Base-by-base conservation (phyloP, 176 grass and related monocot species). In the Saccharum spontaneum region DNA sequence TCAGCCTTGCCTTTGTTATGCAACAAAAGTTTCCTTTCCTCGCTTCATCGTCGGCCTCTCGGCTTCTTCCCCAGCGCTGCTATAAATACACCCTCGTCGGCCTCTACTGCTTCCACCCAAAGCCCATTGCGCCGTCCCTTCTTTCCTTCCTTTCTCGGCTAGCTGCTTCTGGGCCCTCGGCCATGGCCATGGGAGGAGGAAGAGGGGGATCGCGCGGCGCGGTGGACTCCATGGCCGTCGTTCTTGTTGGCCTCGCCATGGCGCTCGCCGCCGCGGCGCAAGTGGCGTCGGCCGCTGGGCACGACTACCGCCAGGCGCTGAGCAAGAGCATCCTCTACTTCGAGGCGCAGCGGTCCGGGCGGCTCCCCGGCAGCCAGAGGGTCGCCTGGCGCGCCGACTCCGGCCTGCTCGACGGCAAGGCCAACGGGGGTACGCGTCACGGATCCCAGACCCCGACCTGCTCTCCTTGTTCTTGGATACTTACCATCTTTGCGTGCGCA, bases 321-420 rank as follows among this genome's bases (percentile, higher is more conserved):
- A 92, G 81, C 83, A 98, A 98, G 86, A 92, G 91, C 88, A 98
- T 98, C 87, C 73, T 98, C 85, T 98, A 89, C 92, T 92, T 90
- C 52, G 96, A 95, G 88, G 93, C 93, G 59, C 91, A 98, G 87
- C 92, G 96, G 59, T 98, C 96, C 36, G 96, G 96, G 4, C 43
- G 37, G 63, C 84, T 98, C 70, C 96, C 93, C 30, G 61, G 75
- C n/a, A 75, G 82, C 73, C 96, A 98, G 84, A 85, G 93, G 60
- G 70, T 98, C 52, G 1, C 63, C 23, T 98, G 96, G 96, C 84
- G 96, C 67, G 86, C 69, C 67, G 85, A 92, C 79, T 98, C 96
- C 71, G 96, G 96, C 14, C 87, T 98, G 4, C 40, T 70, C 67
- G 96, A 98, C 73, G 93, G 96, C 18, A 93, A 92, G 86, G 87